Conservation (phyloP, 768 basidiomycete genomes). For the Amanita molliuscula region DNA sequence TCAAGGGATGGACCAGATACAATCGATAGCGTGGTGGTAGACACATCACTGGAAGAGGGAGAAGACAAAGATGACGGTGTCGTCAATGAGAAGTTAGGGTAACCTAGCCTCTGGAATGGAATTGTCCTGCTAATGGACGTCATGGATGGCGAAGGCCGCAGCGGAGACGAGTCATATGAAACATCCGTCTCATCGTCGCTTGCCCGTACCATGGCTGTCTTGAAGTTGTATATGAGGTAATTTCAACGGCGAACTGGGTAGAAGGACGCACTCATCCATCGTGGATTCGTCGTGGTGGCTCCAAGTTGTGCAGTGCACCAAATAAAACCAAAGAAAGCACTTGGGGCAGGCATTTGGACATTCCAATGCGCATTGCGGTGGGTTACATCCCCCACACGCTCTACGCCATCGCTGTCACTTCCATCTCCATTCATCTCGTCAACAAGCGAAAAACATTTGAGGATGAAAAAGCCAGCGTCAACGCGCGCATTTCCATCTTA, state of each 20-base stretch:
- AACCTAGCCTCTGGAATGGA: background rate
- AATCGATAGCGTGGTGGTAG: background rate
- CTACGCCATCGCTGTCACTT: slow-evolving; percentile 56
- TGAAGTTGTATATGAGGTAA: background rate
- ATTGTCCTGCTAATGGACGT: background rate
- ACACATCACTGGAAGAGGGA: background rate
- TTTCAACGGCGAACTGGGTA: background rate
- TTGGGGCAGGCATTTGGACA: background rate
- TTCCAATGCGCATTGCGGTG: background rate
- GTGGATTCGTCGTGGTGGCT: background rate
- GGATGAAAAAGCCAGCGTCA: slow-evolving; percentile 42
- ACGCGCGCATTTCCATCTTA: slow-evolving; percentile 54
- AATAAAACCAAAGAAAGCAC: background rate
- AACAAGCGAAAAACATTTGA: slow-evolving; percentile 36
- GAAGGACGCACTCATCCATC: background rate
- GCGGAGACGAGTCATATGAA: background rate
- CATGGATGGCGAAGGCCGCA: background rate
- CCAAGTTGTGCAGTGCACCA: background rate
- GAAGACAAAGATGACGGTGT: background rate
- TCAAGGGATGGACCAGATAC: background rate
- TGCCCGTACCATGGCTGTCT: background rate
- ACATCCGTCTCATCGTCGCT: background rate
- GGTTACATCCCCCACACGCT: slow-evolving; percentile 53
- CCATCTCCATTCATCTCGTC: slow-evolving; percentile 58
- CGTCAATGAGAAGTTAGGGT: background rate